These are phyloP conservation scores for Lepiota subincarnata DNA, from an alignment of 768 basidiomycete genomes.

Conservation along the genomic window DNA sequence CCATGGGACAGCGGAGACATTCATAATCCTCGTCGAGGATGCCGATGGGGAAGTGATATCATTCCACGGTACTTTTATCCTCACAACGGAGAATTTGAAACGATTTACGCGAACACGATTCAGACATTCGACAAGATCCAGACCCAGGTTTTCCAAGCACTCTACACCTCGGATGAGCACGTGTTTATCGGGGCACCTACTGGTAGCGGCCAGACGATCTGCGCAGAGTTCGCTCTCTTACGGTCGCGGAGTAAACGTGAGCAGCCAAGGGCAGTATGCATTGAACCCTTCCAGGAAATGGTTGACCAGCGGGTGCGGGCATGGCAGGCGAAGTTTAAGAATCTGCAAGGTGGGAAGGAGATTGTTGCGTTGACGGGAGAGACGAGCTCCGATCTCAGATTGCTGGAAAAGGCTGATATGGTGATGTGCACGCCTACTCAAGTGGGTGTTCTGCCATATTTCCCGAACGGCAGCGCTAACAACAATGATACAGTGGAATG, in stretches of 20 bases:
- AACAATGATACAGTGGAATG: slow-evolving; percentile 70
- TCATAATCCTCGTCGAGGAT: slow-evolving; percentile 93
- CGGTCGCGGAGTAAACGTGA: slow-evolving; percentile 91
- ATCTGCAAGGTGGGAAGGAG: slow-evolving; percentile 88
- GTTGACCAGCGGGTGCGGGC: slow-evolving; percentile 87
- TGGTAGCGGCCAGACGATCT: slow-evolving; percentile 95
- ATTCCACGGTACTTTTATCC: slow-evolving; percentile 90
- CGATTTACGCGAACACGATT: slow-evolving; percentile 76
- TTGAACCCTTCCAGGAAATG: slow-evolving; percentile 98
- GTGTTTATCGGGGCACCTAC: slow-evolving; percentile 96
- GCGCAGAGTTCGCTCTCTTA: slow-evolving; percentile 92
- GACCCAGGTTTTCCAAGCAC: slow-evolving; percentile 97
- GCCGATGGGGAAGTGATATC: slow-evolving; percentile 96
- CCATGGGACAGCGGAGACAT: slow-evolving; percentile 84
- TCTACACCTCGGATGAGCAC: slow-evolving; percentile 95
- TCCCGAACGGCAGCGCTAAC: slow-evolving; percentile 3
- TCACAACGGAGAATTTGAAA: slow-evolving; percentile 90
- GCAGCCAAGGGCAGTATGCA: slow-evolving; percentile 82
- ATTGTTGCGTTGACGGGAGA: slow-evolving; percentile 94
- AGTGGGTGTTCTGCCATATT: slow-evolving; percentile 37
- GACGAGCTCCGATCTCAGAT: slow-evolving; percentile 83
- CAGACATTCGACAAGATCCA: slow-evolving; percentile 97
- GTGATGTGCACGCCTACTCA: slow-evolving; percentile 92
- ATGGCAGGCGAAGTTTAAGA: slow-evolving; percentile 82
- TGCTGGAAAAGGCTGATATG: slow-evolving; percentile 88